Base-by-base conservation (phyloP, 768 basidiomycete genomes). In the Scleroderma citrinum region DNA sequence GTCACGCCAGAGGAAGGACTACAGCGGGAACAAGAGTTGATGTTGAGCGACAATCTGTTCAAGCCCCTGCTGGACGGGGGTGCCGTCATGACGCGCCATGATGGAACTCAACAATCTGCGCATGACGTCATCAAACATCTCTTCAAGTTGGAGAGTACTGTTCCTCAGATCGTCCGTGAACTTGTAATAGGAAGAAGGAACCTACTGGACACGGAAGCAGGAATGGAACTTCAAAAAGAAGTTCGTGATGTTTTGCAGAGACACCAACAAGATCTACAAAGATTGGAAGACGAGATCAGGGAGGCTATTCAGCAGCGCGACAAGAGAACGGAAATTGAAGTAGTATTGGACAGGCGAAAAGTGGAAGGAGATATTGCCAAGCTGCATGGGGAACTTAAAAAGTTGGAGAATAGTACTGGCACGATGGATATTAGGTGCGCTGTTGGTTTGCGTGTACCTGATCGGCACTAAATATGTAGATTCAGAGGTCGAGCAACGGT, bases 21-120 rank as follows among this genome's bases (percentile, higher is more conserved):
- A 21, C 36, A 39, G 19, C 59, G 70, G n/a, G 68, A 67, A 41
- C 32, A 47, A 14, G 54, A 69, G 45, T 59, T 71, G 21, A 42
- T 49, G 43, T 5, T 14, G n/a, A 35, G 34, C 12, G 34, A 35
- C 5, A 12, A 35, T 12, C n/a, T 35, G 3, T 35, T 26, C 35
- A 20, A 57, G 51, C 14, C 67, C 59, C 47, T 71, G 68, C 65
- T 53, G 57, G 26, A 39, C 39, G 5, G 57, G 66, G 56, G 29
- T 64, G 34, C 34, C 12, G 12, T 13, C 12, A 14, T 35, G n/a
- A 13, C 12, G 34, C 34, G 34, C n/a, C n/a, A 35, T 35, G n/a
- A 35, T n/a, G 34, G 13, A 35, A 35, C n/a, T n/a, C 34, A 12
- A 13, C 6, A 35, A n/a, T n/a, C 34, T 13, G 34, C 34, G 12